phyloP scores from a whole-genome alignment of 108 stramenopile species.

The Nitzschia palea region DNA sequence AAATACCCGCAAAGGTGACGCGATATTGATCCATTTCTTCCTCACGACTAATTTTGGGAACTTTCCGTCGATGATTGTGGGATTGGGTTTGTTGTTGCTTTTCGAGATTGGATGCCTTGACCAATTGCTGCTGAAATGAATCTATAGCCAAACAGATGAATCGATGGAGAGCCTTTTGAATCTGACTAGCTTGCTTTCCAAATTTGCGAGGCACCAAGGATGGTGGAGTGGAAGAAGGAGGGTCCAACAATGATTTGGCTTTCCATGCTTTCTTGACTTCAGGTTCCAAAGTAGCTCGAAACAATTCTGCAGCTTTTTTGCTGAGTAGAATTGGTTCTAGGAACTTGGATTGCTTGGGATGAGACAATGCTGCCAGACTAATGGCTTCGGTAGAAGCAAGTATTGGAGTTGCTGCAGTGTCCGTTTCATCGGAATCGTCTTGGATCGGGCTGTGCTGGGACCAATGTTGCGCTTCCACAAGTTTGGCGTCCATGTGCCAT shows the following conservation, averaged over 20 bases:
- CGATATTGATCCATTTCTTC: constrained; percentile 12
- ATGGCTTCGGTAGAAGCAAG: constrained; percentile 21
- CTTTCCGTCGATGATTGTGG: neutral
- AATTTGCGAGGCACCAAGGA: constrained; percentile 20
- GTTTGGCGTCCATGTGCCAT: constrained; percentile 56
- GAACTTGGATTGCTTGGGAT: neutral
- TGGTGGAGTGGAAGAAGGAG: neutral
- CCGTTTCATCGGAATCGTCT: no score
- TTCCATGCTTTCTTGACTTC: constrained; percentile 20
- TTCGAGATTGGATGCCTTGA: neutral
- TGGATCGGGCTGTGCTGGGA: no score
- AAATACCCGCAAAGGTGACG: constrained; percentile 58
- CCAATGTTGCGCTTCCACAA: constrained; percentile 26
- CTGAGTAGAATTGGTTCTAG: constrained; percentile 24
- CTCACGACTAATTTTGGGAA: constrained; percentile 46
- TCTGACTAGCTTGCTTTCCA: constrained; percentile 18
- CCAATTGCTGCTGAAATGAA: constrained; percentile 16
- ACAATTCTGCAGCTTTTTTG: constrained; percentile 12
- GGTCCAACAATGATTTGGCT: neutral
- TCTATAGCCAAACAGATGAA: constrained; percentile 20
- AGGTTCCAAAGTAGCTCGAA: constrained; percentile 10
- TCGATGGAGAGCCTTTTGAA: constrained; percentile 11
- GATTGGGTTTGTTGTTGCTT: constrained; percentile 6
- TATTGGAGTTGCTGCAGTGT: neutral
- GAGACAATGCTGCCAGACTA: neutral